Evolutionary conservation across 2,329 filamentous ascomycete genomes (phyloP).

Genomic region (Colletotrichum karsti): DNA sequence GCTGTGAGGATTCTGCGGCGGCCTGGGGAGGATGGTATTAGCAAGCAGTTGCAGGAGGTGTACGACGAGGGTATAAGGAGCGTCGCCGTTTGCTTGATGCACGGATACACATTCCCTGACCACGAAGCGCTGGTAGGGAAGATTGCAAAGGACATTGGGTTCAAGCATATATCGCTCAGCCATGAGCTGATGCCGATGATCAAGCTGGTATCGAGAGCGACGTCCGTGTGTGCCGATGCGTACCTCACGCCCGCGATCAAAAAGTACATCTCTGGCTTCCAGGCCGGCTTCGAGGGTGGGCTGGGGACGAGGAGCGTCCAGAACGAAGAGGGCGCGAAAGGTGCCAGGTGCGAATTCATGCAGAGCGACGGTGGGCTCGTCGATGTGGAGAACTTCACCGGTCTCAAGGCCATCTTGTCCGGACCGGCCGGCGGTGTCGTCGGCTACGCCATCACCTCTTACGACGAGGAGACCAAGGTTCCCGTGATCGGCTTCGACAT

Average conservation of each 20-base stretch:
- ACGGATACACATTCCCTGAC: slow-evolving; percentile 89
- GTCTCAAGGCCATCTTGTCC: slow-evolving; percentile 84
- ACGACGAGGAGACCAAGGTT: slow-evolving; percentile 81
- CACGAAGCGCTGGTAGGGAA: slow-evolving; percentile 83
- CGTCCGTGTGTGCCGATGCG: slow-evolving; percentile 81
- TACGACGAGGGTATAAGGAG: slow-evolving; percentile 78
- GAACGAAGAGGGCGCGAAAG: slow-evolving; percentile 68
- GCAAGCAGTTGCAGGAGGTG: slow-evolving; percentile 64
- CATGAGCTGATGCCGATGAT: slow-evolving; percentile 87
- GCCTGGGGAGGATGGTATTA: slow-evolving; percentile 58
- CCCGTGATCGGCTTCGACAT: slow-evolving; percentile 97
- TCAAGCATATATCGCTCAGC: slow-evolving; percentile 82
- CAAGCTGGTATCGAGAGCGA: slow-evolving; percentile 79
- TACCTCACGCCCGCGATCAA: slow-evolving; percentile 83
- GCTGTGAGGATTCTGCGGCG: slow-evolving; percentile 71
- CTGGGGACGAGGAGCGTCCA: slow-evolving; percentile 80
- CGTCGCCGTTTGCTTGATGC: slow-evolving; percentile 91
- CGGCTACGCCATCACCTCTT: slow-evolving; percentile 90
- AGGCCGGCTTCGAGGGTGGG: slow-evolving; percentile 81
- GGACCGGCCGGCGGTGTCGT: slow-evolving; percentile 94
- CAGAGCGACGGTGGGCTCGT: slow-evolving; percentile 82
- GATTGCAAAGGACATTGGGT: slow-evolving; percentile 82
- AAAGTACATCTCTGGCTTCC: slow-evolving; percentile 79
- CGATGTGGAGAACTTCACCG: slow-evolving; percentile 84
- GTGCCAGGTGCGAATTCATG: slow-evolving; percentile 93